Evolutionary conservation across 2,329 filamentous ascomycete genomes (phyloP).

Genomic region (Periconia sp.): DNA sequence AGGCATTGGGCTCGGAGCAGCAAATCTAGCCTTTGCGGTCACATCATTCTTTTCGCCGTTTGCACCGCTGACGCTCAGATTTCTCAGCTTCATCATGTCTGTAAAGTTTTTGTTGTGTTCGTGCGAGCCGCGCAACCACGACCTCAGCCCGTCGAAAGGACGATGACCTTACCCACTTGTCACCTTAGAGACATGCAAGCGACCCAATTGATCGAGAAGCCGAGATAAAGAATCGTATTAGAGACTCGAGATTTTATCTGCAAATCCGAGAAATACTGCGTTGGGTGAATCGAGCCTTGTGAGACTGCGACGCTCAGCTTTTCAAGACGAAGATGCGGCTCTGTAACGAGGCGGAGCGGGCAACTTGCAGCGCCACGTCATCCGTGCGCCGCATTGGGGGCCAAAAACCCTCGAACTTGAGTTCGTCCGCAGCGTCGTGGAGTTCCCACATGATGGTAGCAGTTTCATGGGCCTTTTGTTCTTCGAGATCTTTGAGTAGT

Average conservation of each 20-base stretch:
- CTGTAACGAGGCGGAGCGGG: constrained; percentile 19
- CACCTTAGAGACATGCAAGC: too few relatives aligned
- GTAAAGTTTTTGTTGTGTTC: too few relatives aligned
- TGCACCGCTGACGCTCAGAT: neutral
- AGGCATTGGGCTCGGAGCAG: constrained; percentile 1
- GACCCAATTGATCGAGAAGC: too few relatives aligned
- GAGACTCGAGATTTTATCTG: too few relatives aligned
- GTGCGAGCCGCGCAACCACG: too few relatives aligned
- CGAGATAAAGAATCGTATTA: too few relatives aligned
- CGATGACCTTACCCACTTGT: too few relatives aligned
- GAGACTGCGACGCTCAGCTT: constrained; percentile 7
- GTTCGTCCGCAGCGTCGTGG: neutral
- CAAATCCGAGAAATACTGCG: too few relatives aligned
- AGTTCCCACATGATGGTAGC: neutral
- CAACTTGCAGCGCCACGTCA: constrained; percentile 21
- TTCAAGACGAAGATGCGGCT: constrained; percentile 20
- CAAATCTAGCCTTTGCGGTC: neutral
- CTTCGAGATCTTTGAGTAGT: too few relatives aligned
- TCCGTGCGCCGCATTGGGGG: constrained; percentile 15
- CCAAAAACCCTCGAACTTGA: constrained; percentile 6
- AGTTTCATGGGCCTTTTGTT: too few relatives aligned
- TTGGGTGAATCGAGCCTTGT: constrained; percentile 1
- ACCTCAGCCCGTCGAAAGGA: too few relatives aligned
- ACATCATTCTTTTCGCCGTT: neutral
- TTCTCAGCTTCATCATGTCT: constrained; percentile 1